These are phyloP conservation scores for Theileria orientalis DNA, from an alignment of 169 alveolate species.

Conservation along the genomic window DNA sequence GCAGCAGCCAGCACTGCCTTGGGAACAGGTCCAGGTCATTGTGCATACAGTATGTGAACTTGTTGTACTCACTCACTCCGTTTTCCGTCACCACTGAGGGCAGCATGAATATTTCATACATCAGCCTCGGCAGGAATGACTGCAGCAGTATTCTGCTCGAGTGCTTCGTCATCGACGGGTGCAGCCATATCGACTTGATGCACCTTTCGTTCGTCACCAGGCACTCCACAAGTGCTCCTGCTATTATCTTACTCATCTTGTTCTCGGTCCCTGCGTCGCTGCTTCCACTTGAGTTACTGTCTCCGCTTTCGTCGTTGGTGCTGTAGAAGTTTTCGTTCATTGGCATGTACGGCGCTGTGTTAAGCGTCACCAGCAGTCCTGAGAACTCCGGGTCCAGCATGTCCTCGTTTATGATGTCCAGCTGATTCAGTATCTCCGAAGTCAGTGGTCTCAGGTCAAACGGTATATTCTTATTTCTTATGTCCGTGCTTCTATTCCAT, in stretches of 20 bases:
- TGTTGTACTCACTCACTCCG: constrained; percentile 54
- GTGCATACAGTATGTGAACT: constrained; percentile 73
- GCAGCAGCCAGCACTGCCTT: constrained; percentile 76
- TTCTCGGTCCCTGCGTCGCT: not conserved
- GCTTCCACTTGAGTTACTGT: not conserved
- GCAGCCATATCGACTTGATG: constrained; percentile 75
- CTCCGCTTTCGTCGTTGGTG: not conserved
- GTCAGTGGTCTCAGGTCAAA: constrained; percentile 74
- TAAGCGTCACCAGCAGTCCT: constrained; percentile 75
- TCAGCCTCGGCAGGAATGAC: constrained; percentile 74
- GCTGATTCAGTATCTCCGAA: constrained; percentile 62
- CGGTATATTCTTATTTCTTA: constrained; percentile 74
- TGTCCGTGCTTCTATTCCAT: constrained; percentile 51
- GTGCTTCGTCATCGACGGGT: constrained; percentile 73
- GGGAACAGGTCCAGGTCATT: constrained; percentile 80
- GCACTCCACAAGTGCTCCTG: constrained; percentile 77
- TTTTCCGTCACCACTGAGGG: constrained; percentile 45
- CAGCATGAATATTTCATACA: constrained; percentile 71
- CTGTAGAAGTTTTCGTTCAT: not conserved
- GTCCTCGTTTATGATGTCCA: constrained; percentile 70
- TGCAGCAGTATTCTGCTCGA: constrained; percentile 70
- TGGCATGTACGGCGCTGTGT: constrained; percentile 54
- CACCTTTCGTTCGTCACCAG: constrained; percentile 71
- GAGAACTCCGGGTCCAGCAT: constrained; percentile 72
- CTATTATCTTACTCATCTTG: constrained; percentile 61